These are phyloP conservation scores for Noccaea caerulescens DNA, from an alignment of 345 rosid species.

Conservation along the genomic window DNA sequence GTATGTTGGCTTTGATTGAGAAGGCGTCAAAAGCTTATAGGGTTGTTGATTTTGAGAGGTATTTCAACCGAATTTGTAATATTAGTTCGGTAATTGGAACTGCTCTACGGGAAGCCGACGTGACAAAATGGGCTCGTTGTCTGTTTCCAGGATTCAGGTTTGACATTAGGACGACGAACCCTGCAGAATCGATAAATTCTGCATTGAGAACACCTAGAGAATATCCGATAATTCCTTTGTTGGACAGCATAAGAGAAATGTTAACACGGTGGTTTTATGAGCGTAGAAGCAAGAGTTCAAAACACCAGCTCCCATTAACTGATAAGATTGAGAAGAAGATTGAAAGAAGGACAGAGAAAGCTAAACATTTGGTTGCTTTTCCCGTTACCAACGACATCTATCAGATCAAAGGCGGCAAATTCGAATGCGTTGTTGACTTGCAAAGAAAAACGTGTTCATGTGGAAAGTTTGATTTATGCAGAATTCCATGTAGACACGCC, in stretches of 20 bases:
- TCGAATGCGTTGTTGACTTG: not conserved
- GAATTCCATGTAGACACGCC: not conserved
- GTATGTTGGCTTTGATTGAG: too few species aligned
- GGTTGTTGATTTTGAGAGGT: too few species aligned
- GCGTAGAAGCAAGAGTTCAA: not conserved
- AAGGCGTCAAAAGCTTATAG: too few species aligned
- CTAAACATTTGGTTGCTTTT: not conserved
- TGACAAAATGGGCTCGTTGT: not conserved
- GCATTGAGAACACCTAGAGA: not conserved
- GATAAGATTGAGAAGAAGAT: not conserved
- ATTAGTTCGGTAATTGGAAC: too few species aligned
- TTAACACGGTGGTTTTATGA: constrained; percentile 1
- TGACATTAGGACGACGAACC: not conserved
- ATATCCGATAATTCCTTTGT: not conserved
- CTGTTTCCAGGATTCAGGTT: not conserved
- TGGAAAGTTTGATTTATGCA: not conserved
- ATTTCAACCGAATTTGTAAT: too few species aligned
- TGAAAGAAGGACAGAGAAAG: not conserved
- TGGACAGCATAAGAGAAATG: not conserved
- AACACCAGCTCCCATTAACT: not conserved
- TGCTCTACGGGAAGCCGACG: too few species aligned
- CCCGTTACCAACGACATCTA: not conserved
- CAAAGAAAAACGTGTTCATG: constrained; percentile 10
- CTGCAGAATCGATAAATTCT: not conserved
- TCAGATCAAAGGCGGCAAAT: not conserved